Conservation (phyloP, 805 yeast species). For the Ascoidea asiatica region DNA sequence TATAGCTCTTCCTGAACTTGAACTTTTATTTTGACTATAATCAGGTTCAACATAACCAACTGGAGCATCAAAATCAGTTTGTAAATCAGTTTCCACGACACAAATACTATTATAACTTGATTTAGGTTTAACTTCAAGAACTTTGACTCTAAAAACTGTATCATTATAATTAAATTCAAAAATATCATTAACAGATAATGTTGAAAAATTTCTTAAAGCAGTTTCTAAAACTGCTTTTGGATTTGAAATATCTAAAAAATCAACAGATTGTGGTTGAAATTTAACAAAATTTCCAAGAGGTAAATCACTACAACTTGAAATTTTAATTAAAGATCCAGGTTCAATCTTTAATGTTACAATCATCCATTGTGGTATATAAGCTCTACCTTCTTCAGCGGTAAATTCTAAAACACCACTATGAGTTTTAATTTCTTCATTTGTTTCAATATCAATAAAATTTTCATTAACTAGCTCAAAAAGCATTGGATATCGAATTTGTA, state of each 20-base stretch:
- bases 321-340: slow-evolving; percentile 72
- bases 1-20: slow-evolving; percentile 22
- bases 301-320: slow-evolving; percentile 57
- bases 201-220: slow-evolving; percentile 79
- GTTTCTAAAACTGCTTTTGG: slow-evolving; percentile 95
- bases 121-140: slow-evolving; percentile 79
- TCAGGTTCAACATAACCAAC: slow-evolving; percentile 96
- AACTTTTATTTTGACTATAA: slow-evolving; percentile 22
- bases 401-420: slow-evolving; percentile 95
- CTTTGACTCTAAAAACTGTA: slow-evolving; percentile 62
- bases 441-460: slow-evolving; percentile 18
- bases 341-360: slow-evolving; percentile 57
- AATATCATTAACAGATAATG: slow-evolving; percentile 72
- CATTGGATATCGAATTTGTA: slow-evolving; percentile 94
- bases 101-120: slow-evolving; percentile 56
- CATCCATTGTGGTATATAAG: slow-evolving; percentile 95
- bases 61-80: slow-evolving; percentile 97
- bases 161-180: slow-evolving; percentile 80
- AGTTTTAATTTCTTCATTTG: slow-evolving; percentile 40
- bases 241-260: slow-evolving; percentile 84
- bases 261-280: slow-evolving; percentile 90
- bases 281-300: slow-evolving; percentile 83
- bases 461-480: slow-evolving; percentile 69
- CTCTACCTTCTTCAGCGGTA: slow-evolving; percentile 95
- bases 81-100: slow-evolving; percentile 92